A percentile compares a stretch with the other conserved stretches of the same genome.
Evolutionary conservation across 2,329 filamentous ascomycete species (phyloP).

Genomic region (Fusarium phyllophilum): DNA sequence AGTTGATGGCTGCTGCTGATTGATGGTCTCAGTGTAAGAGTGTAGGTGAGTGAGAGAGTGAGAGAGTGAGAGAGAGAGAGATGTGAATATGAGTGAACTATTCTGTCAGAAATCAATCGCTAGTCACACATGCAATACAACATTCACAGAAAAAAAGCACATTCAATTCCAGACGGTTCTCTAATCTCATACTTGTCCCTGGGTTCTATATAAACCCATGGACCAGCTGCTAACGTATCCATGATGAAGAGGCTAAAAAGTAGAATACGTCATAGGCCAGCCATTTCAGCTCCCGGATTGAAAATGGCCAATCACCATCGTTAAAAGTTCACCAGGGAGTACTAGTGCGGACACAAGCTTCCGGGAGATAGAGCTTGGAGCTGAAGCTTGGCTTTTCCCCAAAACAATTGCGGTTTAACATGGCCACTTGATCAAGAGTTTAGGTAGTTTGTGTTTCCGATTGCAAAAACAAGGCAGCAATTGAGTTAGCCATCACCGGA

Average conservation of each 20-base stretch:
- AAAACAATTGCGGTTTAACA: constrained; percentile 1
- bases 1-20: not conserved
- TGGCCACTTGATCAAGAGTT: not conserved
- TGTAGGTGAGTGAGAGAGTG: not conserved
- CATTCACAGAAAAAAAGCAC: not conserved
- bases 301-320: constrained; percentile 30
- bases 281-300: constrained; percentile 9
- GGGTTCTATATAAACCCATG: constrained; percentile 28
- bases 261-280: constrained; percentile 42
- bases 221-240: not conserved
- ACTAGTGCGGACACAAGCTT: constrained; percentile 36
- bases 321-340: constrained; percentile 15
- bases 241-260: constrained; percentile 31
- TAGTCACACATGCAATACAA: constrained; percentile 5
- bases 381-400: constrained; percentile 17
- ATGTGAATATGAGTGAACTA: not conserved
- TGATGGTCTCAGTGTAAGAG: not conserved
- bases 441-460: not conserved
- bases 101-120: not conserved
- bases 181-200: not conserved
- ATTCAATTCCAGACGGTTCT: not conserved
- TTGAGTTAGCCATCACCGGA: constrained; percentile 1
- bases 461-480: not conserved
- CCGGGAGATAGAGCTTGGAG: constrained; percentile 11
- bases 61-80: not conserved